Evolutionary conservation across 768 basidiomycete species (phyloP).

Genomic region (Leccinum imitatum): DNA sequence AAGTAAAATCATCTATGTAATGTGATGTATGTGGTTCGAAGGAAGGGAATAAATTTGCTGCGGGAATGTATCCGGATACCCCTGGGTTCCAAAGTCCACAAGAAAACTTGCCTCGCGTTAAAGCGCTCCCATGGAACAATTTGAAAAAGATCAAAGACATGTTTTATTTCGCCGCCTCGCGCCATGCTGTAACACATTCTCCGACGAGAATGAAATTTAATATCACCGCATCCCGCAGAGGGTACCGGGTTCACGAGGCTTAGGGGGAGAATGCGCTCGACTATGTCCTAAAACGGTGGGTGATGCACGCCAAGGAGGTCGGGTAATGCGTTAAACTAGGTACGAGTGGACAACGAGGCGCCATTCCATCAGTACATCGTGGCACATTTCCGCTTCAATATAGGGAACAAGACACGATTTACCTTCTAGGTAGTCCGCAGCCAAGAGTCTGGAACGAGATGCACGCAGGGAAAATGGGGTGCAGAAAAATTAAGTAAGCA

Average conservation of each 20-base stretch:
- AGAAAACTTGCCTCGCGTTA: background rate
- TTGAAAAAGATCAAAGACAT: constrained; percentile 1
- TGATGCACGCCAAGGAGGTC: background rate
- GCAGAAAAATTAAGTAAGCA: constrained; percentile 1
- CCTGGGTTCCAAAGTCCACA: background rate
- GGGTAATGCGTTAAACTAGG: constrained; percentile 11
- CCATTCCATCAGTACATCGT: constrained; percentile 12
- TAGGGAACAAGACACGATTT: constrained; percentile 12
- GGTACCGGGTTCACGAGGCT: constrained; percentile 4
- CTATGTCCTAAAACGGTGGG: background rate
- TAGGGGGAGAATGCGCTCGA: background rate
- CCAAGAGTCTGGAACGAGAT: constrained; percentile 44
- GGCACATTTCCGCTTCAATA: constrained; percentile 18
- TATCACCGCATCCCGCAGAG: constrained; percentile 3
- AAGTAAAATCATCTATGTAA: background rate
- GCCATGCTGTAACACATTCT: background rate
- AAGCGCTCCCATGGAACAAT: constrained; percentile 2
- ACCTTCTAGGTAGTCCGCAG: constrained; percentile 70
- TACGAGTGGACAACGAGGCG: constrained; percentile 6
- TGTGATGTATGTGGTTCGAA: background rate
- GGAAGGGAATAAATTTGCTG: background rate
- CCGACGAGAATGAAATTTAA: background rate
- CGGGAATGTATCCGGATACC: background rate
- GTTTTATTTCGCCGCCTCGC: constrained; percentile 19
- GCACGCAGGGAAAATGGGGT: constrained; percentile 5